Evolutionary conservation across 768 basidiomycete species (phyloP).

Genomic region (Lentinula sp.): DNA sequence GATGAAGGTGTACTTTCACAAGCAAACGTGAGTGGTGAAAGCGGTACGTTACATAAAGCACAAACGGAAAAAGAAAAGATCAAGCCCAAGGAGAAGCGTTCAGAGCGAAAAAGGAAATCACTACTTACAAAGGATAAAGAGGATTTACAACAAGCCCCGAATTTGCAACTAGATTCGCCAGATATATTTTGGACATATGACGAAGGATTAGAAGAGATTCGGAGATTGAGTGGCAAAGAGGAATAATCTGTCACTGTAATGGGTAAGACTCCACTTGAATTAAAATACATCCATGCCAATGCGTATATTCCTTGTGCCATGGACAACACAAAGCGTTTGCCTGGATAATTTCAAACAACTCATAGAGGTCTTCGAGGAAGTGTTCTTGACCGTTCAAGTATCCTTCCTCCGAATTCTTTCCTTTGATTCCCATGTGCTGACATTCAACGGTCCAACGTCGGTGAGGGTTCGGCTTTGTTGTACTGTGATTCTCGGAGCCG

Average conservation of each 20-base stretch:
- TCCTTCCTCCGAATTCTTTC: background rate
- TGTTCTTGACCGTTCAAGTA: too few relatives aligned
- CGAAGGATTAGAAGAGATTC: slow-evolving; percentile 71
- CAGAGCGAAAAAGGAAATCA: background rate
- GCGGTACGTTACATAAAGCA: background rate
- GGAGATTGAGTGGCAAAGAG: slow-evolving; percentile 53
- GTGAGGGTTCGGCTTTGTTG: background rate
- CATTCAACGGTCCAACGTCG: background rate
- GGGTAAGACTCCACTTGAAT: background rate
- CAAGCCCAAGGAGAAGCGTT: background rate
- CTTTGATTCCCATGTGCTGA: background rate
- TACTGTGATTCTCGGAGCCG: background rate
- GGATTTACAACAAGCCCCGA: background rate
- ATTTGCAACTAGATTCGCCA: background rate
- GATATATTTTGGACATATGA: slow-evolving; percentile 62
- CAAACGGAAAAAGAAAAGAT: background rate
- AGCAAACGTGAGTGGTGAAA: background rate
- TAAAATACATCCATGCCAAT: too few relatives aligned
- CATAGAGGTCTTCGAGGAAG: too few relatives aligned
- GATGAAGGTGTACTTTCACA: background rate
- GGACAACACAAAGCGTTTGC: too few relatives aligned
- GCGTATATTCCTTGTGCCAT: too few relatives aligned
- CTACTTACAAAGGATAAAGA: background rate
- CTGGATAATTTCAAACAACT: too few relatives aligned
- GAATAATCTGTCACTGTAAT: slow-evolving; percentile 19